A percentile compares a stretch with the other conserved stretches of the same genome.
These are phyloP conservation scores for Gyromitra esculenta DNA, from an alignment of 2,329 filamentous ascomycete genomes.

Conservation along the genomic window DNA sequence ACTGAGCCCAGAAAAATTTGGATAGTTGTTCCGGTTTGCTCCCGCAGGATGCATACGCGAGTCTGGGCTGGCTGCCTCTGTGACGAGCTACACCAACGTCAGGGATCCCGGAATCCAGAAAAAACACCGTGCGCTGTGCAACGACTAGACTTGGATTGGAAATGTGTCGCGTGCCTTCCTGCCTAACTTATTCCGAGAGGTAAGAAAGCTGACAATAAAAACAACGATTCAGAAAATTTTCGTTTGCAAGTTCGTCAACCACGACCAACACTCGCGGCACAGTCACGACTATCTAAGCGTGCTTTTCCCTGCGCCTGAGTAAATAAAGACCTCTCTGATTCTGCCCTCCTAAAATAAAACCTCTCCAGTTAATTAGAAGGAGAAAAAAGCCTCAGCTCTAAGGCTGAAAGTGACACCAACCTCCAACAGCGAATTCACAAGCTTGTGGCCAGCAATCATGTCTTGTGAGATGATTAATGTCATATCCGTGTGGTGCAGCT, in stretches of 20 bases:
- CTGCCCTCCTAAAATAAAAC: not conserved
- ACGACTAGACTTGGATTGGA: slow-evolving; percentile 20
- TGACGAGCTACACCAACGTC: slow-evolving; percentile 24
- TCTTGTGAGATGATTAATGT: slow-evolving; percentile 11
- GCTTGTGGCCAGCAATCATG: slow-evolving; percentile 6
- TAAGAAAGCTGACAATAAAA: not conserved
- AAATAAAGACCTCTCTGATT: slow-evolving; percentile 3
- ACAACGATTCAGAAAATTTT: not conserved
- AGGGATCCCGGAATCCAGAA: slow-evolving; percentile 6
- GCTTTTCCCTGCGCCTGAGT: not conserved
- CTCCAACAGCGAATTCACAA: not conserved
- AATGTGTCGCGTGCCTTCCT: slow-evolving; percentile 48
- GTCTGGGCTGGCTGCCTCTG: not conserved
- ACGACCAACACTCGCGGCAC: slow-evolving; percentile 8
- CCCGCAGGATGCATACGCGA: slow-evolving; percentile 36
- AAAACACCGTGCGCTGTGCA: slow-evolving; percentile 29
- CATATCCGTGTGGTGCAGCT: not conserved
- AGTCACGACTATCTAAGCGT: not conserved
- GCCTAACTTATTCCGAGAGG: slow-evolving; percentile 29
- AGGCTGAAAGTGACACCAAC: slow-evolving; percentile 1
- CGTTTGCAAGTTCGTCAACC: not conserved
- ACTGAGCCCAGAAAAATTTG: slow-evolving; percentile 20
- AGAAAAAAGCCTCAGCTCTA: slow-evolving; percentile 6
- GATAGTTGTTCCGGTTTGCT: slow-evolving; percentile 27
- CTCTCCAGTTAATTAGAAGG: not conserved